A percentile compares a stretch with the other conserved stretches of the same genome.
phyloP scores from a whole-genome alignment of 306 rosid genomes.

The Sicyos baderoa region DNA sequence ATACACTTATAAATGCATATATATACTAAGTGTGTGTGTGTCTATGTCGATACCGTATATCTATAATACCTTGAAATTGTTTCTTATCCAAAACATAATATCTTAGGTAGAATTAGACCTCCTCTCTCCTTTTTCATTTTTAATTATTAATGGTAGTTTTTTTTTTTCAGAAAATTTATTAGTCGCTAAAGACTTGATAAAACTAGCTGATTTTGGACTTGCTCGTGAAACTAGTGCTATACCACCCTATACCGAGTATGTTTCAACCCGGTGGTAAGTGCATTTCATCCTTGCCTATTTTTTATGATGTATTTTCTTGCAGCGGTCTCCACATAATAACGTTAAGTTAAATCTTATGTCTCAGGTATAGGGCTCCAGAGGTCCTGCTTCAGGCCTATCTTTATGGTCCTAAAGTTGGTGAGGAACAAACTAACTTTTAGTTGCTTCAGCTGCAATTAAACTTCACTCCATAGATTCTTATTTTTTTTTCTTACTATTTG shows the following conservation, averaged over 20 bases:
- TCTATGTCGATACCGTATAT: background rate
- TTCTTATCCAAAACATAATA: background rate
- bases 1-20: no score
- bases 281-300: background rate
- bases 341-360: slow-evolving; percentile 17
- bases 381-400: slow-evolving; percentile 87
- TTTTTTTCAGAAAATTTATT: slow-evolving; percentile 67
- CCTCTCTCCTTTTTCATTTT: background rate
- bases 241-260: slow-evolving; percentile 93
- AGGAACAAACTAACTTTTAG: slow-evolving; percentile 24
- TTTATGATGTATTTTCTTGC: background rate
- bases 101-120: background rate
- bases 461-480: background rate
- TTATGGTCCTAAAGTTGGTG: slow-evolving; percentile 85
- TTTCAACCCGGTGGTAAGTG: slow-evolving; percentile 87
- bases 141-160: background rate
- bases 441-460: background rate
- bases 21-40: no score
- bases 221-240: slow-evolving; percentile 79
- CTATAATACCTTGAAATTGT: no score
- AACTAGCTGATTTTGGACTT: slow-evolving; percentile 94
- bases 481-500: background rate
- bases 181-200: slow-evolving; percentile 67
- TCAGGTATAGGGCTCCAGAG: slow-evolving; percentile 99
- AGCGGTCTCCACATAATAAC: background rate